phyloP scores from a whole-genome alignment of 148 eudicot species.

The Nyssa sinensis region DNA sequence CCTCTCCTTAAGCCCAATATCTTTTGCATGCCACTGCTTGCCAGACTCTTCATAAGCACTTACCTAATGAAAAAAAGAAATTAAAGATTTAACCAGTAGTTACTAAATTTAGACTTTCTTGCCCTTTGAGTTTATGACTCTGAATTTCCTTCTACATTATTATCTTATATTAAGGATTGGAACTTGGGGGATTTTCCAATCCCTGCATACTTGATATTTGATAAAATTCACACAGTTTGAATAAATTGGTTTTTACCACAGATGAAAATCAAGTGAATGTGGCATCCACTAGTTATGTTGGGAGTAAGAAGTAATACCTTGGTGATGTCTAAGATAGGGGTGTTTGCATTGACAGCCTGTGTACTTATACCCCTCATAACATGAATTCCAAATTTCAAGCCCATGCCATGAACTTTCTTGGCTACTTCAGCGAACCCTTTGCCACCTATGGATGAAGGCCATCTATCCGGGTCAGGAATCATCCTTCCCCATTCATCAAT shows the following conservation, averaged over 20 bases:
- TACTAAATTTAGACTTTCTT: neutral
- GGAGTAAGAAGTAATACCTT: constrained; percentile 46
- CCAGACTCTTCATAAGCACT: constrained; percentile 69
- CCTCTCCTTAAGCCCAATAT: constrained; percentile 73
- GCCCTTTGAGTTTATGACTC: neutral
- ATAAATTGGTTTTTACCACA: too few species aligned
- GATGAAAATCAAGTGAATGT: neutral
- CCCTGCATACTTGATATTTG: neutral
- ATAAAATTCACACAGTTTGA: neutral
- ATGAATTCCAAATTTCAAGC: constrained; percentile 97
- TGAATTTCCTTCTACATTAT: neutral
- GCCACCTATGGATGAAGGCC: constrained; percentile 92
- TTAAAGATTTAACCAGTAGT: constrained; percentile 1
- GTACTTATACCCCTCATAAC: constrained; percentile 93
- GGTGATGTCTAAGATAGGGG: constrained; percentile 74
- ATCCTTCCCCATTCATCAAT: constrained; percentile 97
- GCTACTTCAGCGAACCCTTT: constrained; percentile 80
- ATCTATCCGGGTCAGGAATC: constrained; percentile 85
- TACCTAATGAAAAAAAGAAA: constrained; percentile 40
- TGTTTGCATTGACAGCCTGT: constrained; percentile 80
- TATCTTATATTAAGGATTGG: neutral
- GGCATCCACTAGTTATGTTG: neutral
- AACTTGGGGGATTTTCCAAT: neutral
- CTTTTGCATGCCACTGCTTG: constrained; percentile 64
- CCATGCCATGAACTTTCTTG: constrained; percentile 76